These are phyloP conservation scores for Coemansia sp. DNA, from an alignment of 192 early-diverging fungal species.

Conservation along the genomic window DNA sequence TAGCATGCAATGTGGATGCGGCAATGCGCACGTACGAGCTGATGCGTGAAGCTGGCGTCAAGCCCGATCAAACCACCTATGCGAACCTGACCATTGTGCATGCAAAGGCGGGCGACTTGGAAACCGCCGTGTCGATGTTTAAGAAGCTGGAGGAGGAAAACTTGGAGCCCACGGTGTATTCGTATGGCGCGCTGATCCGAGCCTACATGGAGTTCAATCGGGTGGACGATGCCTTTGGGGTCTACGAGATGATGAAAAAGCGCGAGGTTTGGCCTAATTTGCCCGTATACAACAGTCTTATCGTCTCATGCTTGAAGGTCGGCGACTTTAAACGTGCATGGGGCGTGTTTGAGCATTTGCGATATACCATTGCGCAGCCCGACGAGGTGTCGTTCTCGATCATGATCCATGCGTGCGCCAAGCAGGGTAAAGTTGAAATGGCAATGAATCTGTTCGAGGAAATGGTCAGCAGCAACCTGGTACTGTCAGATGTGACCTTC, in stretches of 20 bases:
- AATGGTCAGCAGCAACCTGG: conserved; percentile 69
- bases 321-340: conserved; percentile 77
- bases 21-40: conserved; percentile 64
- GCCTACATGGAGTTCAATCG: conserved; percentile 58
- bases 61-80: conserved; percentile 68
- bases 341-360: conserved; percentile 87
- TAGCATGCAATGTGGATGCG: conserved; percentile 57
- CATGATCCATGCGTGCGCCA: conserved; percentile 92
- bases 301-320: conserved; percentile 75
- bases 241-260: conserved; percentile 76
- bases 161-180: conserved; percentile 61
- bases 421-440: conserved; percentile 77
- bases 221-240: conserved; percentile 68
- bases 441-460: conserved; percentile 91
- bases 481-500: conserved; percentile 80
- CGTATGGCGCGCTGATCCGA: conserved; percentile 72
- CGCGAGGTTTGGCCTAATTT: conserved; percentile 55
- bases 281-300: conserved; percentile 74
- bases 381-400: conserved; percentile 77
- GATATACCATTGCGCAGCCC: conserved; percentile 69
- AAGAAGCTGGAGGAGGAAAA: conserved; percentile 57
- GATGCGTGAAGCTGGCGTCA: conserved; percentile 59
- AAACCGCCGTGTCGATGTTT: conserved; percentile 63
- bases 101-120: conserved; percentile 61
- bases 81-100: conserved; percentile 80